phyloP scores from a whole-genome alignment of 176 grass and related monocot genomes.

The Pontederia crassipes region DNA sequence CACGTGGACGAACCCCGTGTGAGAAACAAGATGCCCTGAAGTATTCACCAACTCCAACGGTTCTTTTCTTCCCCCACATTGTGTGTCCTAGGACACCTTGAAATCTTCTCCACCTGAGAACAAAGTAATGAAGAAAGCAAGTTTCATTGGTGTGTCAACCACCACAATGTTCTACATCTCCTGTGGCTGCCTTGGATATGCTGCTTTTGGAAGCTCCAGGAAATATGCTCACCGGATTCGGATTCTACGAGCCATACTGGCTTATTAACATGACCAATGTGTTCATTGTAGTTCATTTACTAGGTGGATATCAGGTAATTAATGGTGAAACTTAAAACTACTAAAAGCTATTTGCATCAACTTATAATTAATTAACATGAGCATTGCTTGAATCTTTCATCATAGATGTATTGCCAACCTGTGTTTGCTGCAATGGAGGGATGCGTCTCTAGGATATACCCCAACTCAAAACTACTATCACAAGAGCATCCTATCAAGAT shows the following conservation, averaged over 20 bases:
- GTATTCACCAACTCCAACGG: too few relatives aligned
- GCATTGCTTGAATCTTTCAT: neutral
- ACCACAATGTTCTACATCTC: constrained; percentile 84
- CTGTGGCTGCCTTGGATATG: constrained; percentile 74
- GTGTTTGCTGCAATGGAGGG: constrained; percentile 56
- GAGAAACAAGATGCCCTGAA: too few relatives aligned
- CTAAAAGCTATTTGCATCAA: constrained; percentile 18
- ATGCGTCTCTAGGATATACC: constrained; percentile 10
- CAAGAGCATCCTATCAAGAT: constrained; percentile 27
- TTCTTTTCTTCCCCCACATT: too few relatives aligned
- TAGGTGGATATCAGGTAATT: constrained; percentile 28
- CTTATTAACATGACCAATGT: constrained; percentile 68
- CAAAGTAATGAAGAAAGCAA: constrained; percentile 81
- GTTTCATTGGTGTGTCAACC: constrained; percentile 49
- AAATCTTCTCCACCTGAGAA: constrained; percentile 69
- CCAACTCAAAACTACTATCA: constrained; percentile 20
- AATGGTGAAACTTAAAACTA: neutral
- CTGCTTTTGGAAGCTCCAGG: constrained; percentile 57
- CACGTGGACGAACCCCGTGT: too few relatives aligned
- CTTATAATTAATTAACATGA: neutral
- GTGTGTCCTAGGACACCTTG: constrained; percentile 50
- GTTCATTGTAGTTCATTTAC: constrained; percentile 76
- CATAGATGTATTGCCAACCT: constrained; percentile 64
- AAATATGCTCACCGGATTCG: constrained; percentile 86
- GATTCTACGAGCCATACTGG: constrained; percentile 85